These are phyloP conservation scores for Panicum hallii DNA, from an alignment of 202 grass and related monocot genomes.

Conservation along the genomic window DNA sequence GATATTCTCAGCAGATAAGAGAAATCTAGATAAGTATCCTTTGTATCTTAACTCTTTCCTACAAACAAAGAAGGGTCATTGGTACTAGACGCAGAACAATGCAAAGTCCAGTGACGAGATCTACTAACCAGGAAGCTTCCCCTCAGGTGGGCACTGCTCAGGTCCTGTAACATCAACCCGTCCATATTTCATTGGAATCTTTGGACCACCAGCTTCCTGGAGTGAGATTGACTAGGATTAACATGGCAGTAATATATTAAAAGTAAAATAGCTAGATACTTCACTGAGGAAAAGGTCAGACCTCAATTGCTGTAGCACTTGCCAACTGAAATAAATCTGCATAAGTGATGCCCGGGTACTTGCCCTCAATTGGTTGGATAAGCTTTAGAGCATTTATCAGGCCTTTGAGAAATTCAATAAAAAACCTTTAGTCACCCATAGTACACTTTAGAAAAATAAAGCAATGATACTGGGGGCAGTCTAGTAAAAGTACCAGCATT, in stretches of 20 bases:
- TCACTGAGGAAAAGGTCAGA: constrained; percentile 36
- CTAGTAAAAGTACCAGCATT: constrained; percentile 77
- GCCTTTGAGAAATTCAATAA: constrained; percentile 59
- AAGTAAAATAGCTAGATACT: constrained; percentile 35
- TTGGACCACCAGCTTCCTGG: constrained; percentile 92
- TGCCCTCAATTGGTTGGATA: constrained; percentile 89
- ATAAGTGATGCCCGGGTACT: constrained; percentile 71
- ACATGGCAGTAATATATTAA: constrained; percentile 5
- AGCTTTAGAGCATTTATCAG: constrained; percentile 94
- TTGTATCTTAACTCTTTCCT: neutral
- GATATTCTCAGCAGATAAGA: constrained; percentile 16
- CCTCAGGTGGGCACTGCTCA: constrained; percentile 90
- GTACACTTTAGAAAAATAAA: constrained; percentile 26
- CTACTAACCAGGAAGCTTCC: constrained; percentile 90
- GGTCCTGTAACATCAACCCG: constrained; percentile 86
- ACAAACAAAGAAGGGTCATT: neutral
- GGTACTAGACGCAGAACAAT: neutral
- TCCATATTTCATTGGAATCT: constrained; percentile 92
- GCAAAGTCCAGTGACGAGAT: neutral
- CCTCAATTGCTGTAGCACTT: constrained; percentile 98
- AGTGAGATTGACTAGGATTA: constrained; percentile 40
- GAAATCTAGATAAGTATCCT: neutral
- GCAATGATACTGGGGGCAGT: constrained; percentile 9
- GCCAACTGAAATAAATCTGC: constrained; percentile 98
- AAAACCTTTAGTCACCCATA: constrained; percentile 17